Base-by-base conservation (phyloP, 2,329 filamentous ascomycete genomes). In the Pestalotiopsis sp. region DNA sequence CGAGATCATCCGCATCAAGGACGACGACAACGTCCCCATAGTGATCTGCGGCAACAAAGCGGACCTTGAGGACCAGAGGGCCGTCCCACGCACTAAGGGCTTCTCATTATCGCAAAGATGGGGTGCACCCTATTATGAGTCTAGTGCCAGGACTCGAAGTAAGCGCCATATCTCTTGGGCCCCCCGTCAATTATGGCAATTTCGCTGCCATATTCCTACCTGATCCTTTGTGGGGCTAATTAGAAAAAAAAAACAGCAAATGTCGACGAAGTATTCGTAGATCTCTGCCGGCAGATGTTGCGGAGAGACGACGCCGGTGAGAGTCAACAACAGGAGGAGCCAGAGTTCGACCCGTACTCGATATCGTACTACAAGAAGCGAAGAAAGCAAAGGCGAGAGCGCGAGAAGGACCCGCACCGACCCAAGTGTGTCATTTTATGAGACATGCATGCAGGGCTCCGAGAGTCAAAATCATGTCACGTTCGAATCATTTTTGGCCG, bases 31-130 rank as follows among this genome's bases (percentile, higher is more conserved):
- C 71, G 89, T 95, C 3, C 93, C 93, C 25, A 93, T 97, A 77
- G 94, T 97, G 64, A 93, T 97, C 70, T 94, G 97, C 61, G 94
- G 94, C 71, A 97, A 97, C 85, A 97, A 97, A 81, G 92, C 92
- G 70, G 94, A 97, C 77, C 86, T 97, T 58, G 93, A 96, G 80
- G 94, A 97, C 77, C 92, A 95, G 78, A 90, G 94, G 38, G 88
- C 88, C 23, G 92, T 97, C 9, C 90, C 92, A 13, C 88, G 93
- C 65, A 91, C 92, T 70, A 91, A 91, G 74, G 94, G 93, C 4
- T 97, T 97, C 77, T 88, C 91, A 39, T 88, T 97, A 71, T 94
- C 93, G n/a, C 93, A 96, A 77, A 88, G 88, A 76, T 97, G 94
- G 94, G 92, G 91, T 23, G 93, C 93, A 45, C 94, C 94, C 0